These are phyloP conservation scores for Sclerospora graminicola DNA, from an alignment of 352 stramenopile species.

Conservation along the genomic window DNA sequence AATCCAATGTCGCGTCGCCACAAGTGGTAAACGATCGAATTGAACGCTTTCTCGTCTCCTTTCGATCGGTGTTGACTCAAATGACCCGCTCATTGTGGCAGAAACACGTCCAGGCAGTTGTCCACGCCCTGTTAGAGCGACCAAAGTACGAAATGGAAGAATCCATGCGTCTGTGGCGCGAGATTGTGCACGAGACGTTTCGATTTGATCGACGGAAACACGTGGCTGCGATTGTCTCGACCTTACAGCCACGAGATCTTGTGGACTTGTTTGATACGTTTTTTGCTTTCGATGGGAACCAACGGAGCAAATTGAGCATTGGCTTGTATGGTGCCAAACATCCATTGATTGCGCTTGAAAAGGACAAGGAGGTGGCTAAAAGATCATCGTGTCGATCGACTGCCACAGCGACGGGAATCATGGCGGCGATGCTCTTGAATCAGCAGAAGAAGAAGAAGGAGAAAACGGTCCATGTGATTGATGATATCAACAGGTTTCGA, in stretches of 20 bases:
- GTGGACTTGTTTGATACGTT: conserved; percentile 55
- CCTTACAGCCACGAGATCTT: conserved; percentile 35
- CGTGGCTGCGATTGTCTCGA: conserved; percentile 38
- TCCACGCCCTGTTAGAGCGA: conserved; percentile 49
- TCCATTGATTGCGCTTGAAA: conserved; percentile 20
- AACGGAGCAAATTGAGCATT: conserved; percentile 44
- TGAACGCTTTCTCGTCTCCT: conserved; percentile 48
- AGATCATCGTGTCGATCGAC: not conserved
- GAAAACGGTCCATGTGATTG: no score
- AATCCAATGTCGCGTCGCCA: conserved; percentile 66
- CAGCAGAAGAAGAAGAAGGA: conserved; percentile 7
- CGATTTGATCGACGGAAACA: conserved; percentile 50
- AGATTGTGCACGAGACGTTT: conserved; percentile 57
- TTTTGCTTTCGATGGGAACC: conserved; percentile 20
- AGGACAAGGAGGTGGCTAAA: not conserved
- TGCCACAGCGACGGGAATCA: conserved; percentile 12
- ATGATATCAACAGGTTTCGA: no score
- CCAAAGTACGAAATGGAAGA: conserved; percentile 64
- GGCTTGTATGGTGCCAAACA: conserved; percentile 45
- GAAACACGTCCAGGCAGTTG: conserved; percentile 55
- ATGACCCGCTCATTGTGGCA: conserved; percentile 26
- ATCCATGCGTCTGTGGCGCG: conserved; percentile 46
- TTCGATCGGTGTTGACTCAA: conserved; percentile 28
- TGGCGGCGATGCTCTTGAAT: conserved; percentile 31
- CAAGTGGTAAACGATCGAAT: conserved; percentile 57